Evolutionary conservation across 2,329 filamentous ascomycete species (phyloP).

Genomic region (Fusarium torulosum): DNA sequence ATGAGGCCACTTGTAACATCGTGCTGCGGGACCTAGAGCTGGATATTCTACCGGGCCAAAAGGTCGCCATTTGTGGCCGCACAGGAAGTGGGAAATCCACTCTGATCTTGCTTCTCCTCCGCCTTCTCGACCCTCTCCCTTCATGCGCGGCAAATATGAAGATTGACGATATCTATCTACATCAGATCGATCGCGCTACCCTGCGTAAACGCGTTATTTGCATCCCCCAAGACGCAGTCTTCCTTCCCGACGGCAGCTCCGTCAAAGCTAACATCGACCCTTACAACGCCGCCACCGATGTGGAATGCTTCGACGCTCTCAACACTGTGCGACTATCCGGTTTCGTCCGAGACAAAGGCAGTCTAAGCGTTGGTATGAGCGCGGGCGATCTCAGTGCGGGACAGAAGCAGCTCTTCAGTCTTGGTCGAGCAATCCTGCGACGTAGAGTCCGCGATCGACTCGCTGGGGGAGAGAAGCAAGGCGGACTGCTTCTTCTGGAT

Average conservation of each 20-base stretch:
- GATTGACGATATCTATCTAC: constrained; percentile 59
- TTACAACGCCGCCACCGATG: constrained; percentile 46
- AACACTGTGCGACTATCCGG: constrained; percentile 52
- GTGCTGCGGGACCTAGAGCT: constrained; percentile 48
- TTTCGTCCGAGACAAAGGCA: constrained; percentile 52
- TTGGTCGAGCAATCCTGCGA: constrained; percentile 69
- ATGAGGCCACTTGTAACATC: constrained; percentile 25
- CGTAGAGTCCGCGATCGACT: constrained; percentile 40
- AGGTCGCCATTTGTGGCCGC: constrained; percentile 54
- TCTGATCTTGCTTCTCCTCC: constrained; percentile 56
- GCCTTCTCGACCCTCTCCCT: constrained; percentile 56
- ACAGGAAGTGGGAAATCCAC: constrained; percentile 61
- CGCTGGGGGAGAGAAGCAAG: constrained; percentile 27
- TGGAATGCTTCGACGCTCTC: constrained; percentile 54
- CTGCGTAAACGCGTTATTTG: constrained; percentile 64
- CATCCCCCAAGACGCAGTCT: constrained; percentile 66
- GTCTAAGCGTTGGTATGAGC: constrained; percentile 56
- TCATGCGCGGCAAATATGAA: constrained; percentile 48
- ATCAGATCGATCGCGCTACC: constrained; percentile 55
- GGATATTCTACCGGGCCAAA: constrained; percentile 50
- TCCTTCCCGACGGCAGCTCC: constrained; percentile 60
- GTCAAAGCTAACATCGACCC: constrained; percentile 61
- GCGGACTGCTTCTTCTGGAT: constrained; percentile 56
- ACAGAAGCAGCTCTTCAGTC: constrained; percentile 73
- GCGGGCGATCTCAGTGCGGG: constrained; percentile 66